These are phyloP conservation scores for Eucalyptus pauciflora DNA, from an alignment of 345 rosid genomes.

Conservation along the genomic window DNA sequence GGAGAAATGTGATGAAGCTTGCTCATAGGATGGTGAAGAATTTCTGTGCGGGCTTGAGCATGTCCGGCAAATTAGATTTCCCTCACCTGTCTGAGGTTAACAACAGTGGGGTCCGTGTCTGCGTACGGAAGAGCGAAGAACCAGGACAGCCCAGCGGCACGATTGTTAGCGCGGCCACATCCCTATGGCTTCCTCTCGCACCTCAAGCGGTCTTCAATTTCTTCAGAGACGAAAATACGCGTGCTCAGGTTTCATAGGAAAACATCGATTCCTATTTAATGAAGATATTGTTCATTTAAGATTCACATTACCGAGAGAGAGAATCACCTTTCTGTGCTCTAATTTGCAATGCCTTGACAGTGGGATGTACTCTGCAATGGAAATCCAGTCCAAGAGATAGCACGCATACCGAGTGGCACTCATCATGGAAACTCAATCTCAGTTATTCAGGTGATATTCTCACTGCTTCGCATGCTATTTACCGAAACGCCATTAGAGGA, in stretches of 20 bases:
- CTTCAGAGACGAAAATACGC: constrained; percentile 15
- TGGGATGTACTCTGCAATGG: constrained; percentile 61
- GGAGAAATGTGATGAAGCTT: constrained; percentile 40
- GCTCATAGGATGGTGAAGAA: constrained; percentile 52
- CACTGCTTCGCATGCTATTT: background rate
- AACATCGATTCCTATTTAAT: background rate
- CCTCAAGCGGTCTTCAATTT: constrained; percentile 29
- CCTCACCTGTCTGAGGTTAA: constrained; percentile 26
- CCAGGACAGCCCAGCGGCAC: constrained; percentile 44
- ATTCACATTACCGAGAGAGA: background rate
- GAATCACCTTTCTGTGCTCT: background rate
- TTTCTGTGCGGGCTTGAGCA: constrained; percentile 33
- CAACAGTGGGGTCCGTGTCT: constrained; percentile 43
- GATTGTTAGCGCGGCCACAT: constrained; percentile 48
- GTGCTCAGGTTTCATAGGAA: constrained; percentile 29
- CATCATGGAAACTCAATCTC: constrained; percentile 35
- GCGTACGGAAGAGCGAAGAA: constrained; percentile 18
- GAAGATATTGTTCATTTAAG: background rate
- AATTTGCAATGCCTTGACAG: constrained; percentile 9
- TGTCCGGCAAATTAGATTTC: constrained; percentile 42
- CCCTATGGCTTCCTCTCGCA: constrained; percentile 42
- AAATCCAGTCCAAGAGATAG: constrained; percentile 27
- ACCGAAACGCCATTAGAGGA: background rate
- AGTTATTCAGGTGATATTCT: constrained; percentile 27
- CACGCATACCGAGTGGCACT: constrained; percentile 24